These are phyloP conservation scores for Fomitopsis palustris DNA, from an alignment of 1,284 basidiomycete species.

Conservation along the genomic window DNA sequence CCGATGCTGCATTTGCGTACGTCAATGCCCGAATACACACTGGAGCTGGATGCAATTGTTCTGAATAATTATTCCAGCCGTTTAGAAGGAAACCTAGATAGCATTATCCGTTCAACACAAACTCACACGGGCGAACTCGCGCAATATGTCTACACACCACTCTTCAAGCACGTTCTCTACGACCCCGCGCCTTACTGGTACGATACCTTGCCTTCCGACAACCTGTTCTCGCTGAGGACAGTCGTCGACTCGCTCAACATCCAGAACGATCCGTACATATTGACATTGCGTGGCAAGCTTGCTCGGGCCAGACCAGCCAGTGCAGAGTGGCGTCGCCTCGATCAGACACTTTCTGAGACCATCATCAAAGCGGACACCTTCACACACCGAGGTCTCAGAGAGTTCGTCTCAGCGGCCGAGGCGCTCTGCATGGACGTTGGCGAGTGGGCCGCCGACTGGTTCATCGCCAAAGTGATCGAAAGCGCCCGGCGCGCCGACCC, in stretches of 20 bases:
- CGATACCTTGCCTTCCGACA: slow-evolving; percentile 40
- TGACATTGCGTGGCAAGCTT: slow-evolving; percentile 45
- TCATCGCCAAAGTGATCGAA: slow-evolving; percentile 53
- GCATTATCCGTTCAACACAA: slow-evolving; percentile 60
- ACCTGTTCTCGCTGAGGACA: slow-evolving; percentile 43
- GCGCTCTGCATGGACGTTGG: slow-evolving; percentile 62
- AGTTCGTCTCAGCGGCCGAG: slow-evolving; percentile 49
- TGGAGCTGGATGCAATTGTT: no score
- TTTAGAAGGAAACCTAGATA: slow-evolving; percentile 68
- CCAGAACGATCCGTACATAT: slow-evolving; percentile 61
- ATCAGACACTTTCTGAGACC: slow-evolving; percentile 62
- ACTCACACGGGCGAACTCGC: slow-evolving; percentile 52
- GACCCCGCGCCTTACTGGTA: slow-evolving; percentile 22
- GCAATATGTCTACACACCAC: slow-evolving; percentile 57
- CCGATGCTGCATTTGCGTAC: slow-evolving; percentile 57
- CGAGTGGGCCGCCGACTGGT: slow-evolving; percentile 75
- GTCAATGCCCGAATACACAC: no score
- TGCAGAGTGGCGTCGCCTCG: slow-evolving; percentile 45
- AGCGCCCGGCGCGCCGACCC: slow-evolving; percentile 44
- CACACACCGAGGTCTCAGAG: slow-evolving; percentile 60
- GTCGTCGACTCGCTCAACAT: slow-evolving; percentile 51
- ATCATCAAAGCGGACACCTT: slow-evolving; percentile 56
- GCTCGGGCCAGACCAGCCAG: slow-evolving; percentile 29
- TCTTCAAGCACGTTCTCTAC: slow-evolving; percentile 58
- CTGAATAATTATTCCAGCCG: no score